A percentile compares a stretch with the other conserved stretches of the same genome.
phyloP scores from a whole-genome alignment of 495 filamentous ascomycete species.

The Penicillium alfredii region DNA sequence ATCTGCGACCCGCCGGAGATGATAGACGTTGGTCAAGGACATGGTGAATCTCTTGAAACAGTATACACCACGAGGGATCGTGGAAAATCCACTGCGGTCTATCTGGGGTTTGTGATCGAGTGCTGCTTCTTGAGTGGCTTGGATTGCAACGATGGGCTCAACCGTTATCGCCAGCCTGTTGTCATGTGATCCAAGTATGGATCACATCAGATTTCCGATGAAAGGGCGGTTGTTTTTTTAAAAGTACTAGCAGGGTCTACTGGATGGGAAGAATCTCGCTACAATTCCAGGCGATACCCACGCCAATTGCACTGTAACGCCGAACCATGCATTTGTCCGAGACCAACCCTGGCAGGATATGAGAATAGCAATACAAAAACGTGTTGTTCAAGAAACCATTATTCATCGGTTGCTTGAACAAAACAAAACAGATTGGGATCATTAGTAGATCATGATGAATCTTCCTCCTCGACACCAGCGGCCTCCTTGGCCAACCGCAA shows the following conservation, averaged over 20 bases:
- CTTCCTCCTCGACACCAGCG: conserved; percentile 34
- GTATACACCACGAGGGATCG: too few species aligned
- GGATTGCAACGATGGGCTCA: too few species aligned
- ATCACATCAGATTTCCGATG: too few species aligned
- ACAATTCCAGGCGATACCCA: conserved; percentile 3
- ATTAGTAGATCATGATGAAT: conserved; percentile 18
- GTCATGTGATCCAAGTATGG: conserved; percentile 13
- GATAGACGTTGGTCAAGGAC: conserved; percentile 74
- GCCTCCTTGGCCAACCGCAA: conserved; percentile 64
- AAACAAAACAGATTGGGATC: conserved; percentile 1
- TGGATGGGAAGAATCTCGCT: not conserved
- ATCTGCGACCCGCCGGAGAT: conserved; percentile 84
- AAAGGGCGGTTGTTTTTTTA: too few species aligned
- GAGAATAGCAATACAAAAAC: conserved; percentile 10
- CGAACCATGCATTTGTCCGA: conserved; percentile 27
- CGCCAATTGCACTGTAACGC: conserved; percentile 15
- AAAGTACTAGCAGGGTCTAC: too few species aligned
- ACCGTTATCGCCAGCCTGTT: too few species aligned
- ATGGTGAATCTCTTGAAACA: conserved; percentile 21
- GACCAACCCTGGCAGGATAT: conserved; percentile 11
- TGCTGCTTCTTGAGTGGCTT: too few species aligned
- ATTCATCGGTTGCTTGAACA: conserved; percentile 5
- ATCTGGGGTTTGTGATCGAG: not conserved
- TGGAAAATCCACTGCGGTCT: not conserved
- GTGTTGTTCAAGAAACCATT: conserved; percentile 11